Percentiles rank a stretch among this genome's conserved stretches.
Evolutionary conservation across 768 basidiomycete genomes (phyloP).

Genomic region (Erythrobasidium yunnanense): DNA sequence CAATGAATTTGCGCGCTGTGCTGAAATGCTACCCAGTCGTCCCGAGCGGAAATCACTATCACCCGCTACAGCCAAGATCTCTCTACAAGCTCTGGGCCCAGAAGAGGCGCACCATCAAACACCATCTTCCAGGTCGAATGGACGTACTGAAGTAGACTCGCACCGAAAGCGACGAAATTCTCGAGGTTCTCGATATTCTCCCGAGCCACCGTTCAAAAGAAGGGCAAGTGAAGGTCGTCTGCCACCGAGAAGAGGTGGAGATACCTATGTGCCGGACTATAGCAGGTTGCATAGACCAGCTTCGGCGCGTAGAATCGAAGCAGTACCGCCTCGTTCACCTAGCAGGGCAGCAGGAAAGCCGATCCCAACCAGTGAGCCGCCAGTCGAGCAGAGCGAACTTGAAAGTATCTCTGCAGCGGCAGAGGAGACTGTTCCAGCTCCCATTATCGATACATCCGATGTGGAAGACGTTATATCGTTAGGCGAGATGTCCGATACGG

Average conservation of each 20-base stretch:
- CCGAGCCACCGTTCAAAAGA: not conserved
- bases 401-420: too few species aligned
- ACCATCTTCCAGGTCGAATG: not conserved
- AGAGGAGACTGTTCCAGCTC: too few species aligned
- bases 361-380: too few species aligned
- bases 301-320: too few species aligned
- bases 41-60: not conserved
- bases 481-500: not conserved
- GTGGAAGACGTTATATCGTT: not conserved
- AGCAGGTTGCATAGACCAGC: not conserved
- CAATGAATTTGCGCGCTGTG: too few species aligned
- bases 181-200: too few species aligned
- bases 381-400: too few species aligned
- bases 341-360: too few species aligned
- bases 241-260: not conserved
- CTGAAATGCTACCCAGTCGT: not conserved
- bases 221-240: not conserved
- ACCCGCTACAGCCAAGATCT: not conserved
- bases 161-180: not conserved
- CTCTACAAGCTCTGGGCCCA: not conserved
- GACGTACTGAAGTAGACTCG: not conserved
- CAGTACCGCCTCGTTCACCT: too few species aligned
- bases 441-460: not conserved
- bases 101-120: too few species aligned
- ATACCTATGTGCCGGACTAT: conserved; percentile 16